These are phyloP conservation scores for Fallopia convolvulus DNA, from an alignment of 148 eudicot species.

Conservation along the genomic window DNA sequence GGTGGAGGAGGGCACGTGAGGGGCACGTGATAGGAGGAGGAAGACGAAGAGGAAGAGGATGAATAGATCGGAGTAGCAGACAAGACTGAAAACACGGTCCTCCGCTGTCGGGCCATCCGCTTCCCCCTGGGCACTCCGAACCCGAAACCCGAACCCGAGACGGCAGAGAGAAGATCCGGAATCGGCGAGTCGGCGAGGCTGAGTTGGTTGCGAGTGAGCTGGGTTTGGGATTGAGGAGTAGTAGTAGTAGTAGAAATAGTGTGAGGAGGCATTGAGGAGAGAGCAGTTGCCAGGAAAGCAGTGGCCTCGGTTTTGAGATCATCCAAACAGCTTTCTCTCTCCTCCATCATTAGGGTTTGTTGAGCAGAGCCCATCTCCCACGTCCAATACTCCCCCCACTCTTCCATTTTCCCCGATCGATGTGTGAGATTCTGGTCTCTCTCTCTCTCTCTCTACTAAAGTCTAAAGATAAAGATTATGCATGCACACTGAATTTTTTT, in stretches of 20 bases:
- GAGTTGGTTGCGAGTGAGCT: not conserved
- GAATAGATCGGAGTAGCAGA: slow-evolving; percentile 11
- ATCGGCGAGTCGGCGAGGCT: not conserved
- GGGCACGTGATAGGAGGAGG: slow-evolving; percentile 32
- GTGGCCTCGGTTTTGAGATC: not conserved
- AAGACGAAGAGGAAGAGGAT: not conserved
- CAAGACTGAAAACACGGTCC: slow-evolving; percentile 14
- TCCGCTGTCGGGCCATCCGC: slow-evolving; percentile 17
- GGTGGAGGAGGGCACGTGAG: slow-evolving; percentile 28
- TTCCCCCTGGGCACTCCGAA: not conserved
- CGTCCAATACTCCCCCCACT: not conserved
- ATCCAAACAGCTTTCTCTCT: not conserved
- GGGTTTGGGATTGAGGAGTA: not conserved
- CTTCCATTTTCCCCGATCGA: not conserved
- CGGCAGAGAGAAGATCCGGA: slow-evolving; percentile 7
- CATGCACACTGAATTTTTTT: not conserved
- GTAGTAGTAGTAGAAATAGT: not conserved
- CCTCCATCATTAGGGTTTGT: slow-evolving; percentile 10
- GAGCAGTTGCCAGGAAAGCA: not conserved
- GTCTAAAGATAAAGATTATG: not conserved
- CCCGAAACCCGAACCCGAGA: not conserved
- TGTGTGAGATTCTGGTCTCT: not conserved
- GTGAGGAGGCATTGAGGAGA: not conserved
- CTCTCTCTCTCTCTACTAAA: too few relatives aligned
- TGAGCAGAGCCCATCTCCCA: not conserved